A percentile compares a stretch with the other conserved stretches of the same genome.
These are phyloP conservation scores for Leptographium flavum DNA, from an alignment of 2,329 filamentous ascomycete genomes.

Conservation along the genomic window DNA sequence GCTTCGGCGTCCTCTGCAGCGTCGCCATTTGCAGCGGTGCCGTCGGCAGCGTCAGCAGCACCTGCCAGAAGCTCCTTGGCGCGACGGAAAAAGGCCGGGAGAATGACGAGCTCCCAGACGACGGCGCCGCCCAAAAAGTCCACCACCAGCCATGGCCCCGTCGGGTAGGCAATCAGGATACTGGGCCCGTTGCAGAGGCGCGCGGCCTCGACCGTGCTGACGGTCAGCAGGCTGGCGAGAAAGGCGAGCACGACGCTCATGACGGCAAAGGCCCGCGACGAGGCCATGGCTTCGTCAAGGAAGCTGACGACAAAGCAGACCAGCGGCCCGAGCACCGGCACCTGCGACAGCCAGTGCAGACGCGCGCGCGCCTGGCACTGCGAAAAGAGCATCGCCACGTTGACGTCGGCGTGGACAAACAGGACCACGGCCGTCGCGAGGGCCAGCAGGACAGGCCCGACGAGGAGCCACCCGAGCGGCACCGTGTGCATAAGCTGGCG, in stretches of 20 bases:
- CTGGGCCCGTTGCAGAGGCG: conserved; percentile 22
- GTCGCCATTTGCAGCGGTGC: too few relatives aligned
- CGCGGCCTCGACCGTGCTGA: conserved; percentile 34
- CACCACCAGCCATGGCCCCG: conserved; percentile 29
- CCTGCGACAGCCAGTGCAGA: conserved; percentile 27
- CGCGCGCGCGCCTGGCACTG: conserved; percentile 35
- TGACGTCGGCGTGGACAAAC: conserved; percentile 33
- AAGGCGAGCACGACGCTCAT: conserved; percentile 29
- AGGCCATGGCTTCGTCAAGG: conserved; percentile 27
- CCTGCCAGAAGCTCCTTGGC: conserved; percentile 23
- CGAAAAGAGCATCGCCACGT: conserved; percentile 36
- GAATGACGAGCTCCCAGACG: conserved; percentile 36
- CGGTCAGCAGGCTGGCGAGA: conserved; percentile 31
- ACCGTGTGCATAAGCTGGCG: conserved; percentile 6
- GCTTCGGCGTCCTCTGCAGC: conserved; percentile 1
- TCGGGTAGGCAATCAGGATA: conserved; percentile 20
- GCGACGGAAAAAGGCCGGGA: conserved; percentile 33
- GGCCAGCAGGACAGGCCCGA: conserved; percentile 34
- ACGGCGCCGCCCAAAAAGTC: conserved; percentile 33
- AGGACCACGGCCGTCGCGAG: conserved; percentile 25
- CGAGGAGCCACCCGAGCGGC: conserved; percentile 32
- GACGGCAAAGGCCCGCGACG: conserved; percentile 24
- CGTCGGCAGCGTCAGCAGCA: too few relatives aligned
- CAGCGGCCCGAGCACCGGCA: conserved; percentile 30
- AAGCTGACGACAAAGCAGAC: conserved; percentile 36